Conservation (phyloP, 2,329 filamentous ascomycete genomes). For the Fusarium sp. region DNA sequence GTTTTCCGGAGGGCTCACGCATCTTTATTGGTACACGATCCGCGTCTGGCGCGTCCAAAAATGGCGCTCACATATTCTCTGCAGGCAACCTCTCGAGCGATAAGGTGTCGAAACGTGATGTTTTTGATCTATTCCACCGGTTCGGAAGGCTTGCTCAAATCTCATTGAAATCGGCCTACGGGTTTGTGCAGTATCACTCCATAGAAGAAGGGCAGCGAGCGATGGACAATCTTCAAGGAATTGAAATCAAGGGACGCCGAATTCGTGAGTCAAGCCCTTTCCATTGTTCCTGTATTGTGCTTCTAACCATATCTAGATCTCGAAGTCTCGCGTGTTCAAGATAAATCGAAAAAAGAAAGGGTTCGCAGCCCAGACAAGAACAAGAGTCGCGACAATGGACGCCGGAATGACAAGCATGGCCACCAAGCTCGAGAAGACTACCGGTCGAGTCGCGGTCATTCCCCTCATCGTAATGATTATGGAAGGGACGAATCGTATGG, state of each 20-base stretch:
- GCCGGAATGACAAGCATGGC: conserved; percentile 60
- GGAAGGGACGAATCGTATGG: conserved; percentile 72
- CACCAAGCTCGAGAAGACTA: conserved; percentile 71
- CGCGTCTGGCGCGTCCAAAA: conserved; percentile 45
- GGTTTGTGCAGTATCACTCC: conserved; percentile 94
- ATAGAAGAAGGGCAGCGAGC: conserved; percentile 78
- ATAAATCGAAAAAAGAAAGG: conserved; percentile 73
- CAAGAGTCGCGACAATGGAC: conserved; percentile 63
- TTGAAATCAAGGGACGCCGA: conserved; percentile 86
- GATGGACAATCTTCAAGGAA: conserved; percentile 81
- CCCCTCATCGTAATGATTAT: conserved; percentile 66
- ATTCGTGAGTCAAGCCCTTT: conserved; percentile 77
- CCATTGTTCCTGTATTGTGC: not conserved
- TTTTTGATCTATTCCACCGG: conserved; percentile 89
- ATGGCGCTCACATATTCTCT: conserved; percentile 46
- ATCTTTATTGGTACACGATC: conserved; percentile 79
- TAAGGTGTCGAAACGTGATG: conserved; percentile 90
- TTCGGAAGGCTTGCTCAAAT: conserved; percentile 93
- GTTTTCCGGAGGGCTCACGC: conserved; percentile 80
- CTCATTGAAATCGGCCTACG: conserved; percentile 95
- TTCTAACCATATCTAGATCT: conserved; percentile 69
- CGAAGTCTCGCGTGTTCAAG: conserved; percentile 89
- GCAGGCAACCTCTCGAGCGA: conserved; percentile 91
- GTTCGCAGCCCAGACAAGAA: conserved; percentile 67
- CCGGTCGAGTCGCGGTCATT: conserved; percentile 69